Conservation (phyloP, 2,329 filamentous ascomycete genomes). For the Phaeophleospora eucalypticola region DNA sequence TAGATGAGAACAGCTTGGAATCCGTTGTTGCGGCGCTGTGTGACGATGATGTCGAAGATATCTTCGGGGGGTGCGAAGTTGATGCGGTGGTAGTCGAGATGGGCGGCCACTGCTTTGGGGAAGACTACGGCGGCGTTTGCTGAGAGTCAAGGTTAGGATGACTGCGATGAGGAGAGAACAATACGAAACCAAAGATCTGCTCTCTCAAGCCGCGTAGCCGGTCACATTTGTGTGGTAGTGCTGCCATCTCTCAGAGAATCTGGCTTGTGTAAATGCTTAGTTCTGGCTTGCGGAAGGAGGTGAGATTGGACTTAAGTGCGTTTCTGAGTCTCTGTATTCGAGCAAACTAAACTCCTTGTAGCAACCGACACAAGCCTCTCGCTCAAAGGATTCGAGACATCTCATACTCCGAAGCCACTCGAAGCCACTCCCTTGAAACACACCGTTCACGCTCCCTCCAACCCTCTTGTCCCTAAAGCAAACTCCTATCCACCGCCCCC, state of each 20-base stretch:
- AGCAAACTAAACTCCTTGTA: no score
- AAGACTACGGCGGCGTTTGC: background rate
- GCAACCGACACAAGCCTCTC: no score
- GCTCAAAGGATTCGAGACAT: no score
- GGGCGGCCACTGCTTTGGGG: background rate
- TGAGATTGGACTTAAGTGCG: no score
- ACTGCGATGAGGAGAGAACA: background rate
- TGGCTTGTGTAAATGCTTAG: background rate
- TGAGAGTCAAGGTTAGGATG: background rate
- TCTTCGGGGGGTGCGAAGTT: background rate
- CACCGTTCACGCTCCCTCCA: no score
- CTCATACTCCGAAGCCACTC: no score
- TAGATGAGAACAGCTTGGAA: background rate
- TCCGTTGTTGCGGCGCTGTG: background rate
- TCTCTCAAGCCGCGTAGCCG: background rate
- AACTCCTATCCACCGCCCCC: background rate
- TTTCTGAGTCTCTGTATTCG: no score
- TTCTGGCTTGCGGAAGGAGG: no score
- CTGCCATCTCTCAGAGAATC: background rate
- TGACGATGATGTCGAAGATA: background rate
- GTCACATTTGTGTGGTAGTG: background rate
- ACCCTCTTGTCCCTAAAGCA: no score
- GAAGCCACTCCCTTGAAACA: no score
- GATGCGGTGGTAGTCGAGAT: background rate
- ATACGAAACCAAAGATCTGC: background rate